A percentile compares a stretch with the other conserved stretches of the same genome.
Evolutionary conservation across 2,329 filamentous ascomycete genomes (phyloP).

Genomic region (Aspergillus pseudoterreus): DNA sequence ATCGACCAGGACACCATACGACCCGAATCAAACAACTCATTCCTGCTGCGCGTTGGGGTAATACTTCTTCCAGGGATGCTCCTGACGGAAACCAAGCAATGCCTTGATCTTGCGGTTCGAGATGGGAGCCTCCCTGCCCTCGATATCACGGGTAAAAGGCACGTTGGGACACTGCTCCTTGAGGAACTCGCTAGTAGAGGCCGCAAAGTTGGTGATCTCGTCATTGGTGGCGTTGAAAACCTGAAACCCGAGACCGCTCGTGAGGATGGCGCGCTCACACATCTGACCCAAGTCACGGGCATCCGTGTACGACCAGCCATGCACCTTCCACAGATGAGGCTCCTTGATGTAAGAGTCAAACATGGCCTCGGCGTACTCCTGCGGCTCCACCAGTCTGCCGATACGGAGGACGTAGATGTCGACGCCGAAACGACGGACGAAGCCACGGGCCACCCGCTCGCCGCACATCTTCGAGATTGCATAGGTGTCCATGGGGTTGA

Average conservation of each 20-base stretch:
- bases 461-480: constrained; percentile 58
- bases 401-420: constrained; percentile 62
- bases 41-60: neutral
- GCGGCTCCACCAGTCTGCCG: constrained; percentile 59
- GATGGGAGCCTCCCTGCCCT: constrained; percentile 56
- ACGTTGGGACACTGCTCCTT: constrained; percentile 48
- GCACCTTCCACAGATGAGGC: constrained; percentile 51
- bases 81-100: constrained; percentile 57
- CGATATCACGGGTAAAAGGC: constrained; percentile 55
- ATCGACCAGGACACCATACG: too few relatives aligned
- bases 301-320: constrained; percentile 63
- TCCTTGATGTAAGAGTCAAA: constrained; percentile 38
- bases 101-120: constrained; percentile 59
- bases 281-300: constrained; percentile 61
- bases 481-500: constrained; percentile 60
- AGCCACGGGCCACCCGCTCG: constrained; percentile 55
- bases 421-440: constrained; percentile 51
- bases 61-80: constrained; percentile 37
- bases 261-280: constrained; percentile 53
- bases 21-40: too few relatives aligned
- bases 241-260: constrained; percentile 57
- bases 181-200: constrained; percentile 52
- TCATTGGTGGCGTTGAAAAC: constrained; percentile 64
- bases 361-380: constrained; percentile 26
- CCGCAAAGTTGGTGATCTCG: constrained; percentile 52